These are phyloP conservation scores for Daedalea quercina DNA, from an alignment of 768 basidiomycete genomes.

Conservation along the genomic window DNA sequence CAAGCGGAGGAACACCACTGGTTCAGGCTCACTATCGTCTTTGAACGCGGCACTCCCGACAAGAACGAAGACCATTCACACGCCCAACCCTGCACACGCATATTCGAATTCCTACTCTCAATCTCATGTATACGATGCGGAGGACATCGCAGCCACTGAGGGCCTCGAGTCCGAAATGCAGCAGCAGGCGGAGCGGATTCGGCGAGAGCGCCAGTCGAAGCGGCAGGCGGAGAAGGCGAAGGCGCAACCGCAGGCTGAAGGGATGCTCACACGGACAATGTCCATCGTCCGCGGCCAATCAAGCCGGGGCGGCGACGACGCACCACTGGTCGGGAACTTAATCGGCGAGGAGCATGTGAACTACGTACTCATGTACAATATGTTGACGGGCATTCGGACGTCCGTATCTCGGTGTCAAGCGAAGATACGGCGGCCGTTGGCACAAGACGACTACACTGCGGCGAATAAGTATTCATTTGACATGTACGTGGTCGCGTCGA, in stretches of 20 bases:
- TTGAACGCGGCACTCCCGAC: constrained; percentile 13
- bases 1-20: constrained; percentile 65
- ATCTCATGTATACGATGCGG: constrained; percentile 19
- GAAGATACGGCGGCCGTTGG: constrained; percentile 82
- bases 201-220: constrained; percentile 70
- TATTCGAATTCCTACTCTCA: constrained; percentile 26
- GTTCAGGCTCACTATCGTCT: constrained; percentile 29
- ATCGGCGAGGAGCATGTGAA: constrained; percentile 99
- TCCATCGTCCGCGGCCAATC: constrained; percentile 19
- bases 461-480: constrained; percentile 96
- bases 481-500: constrained; percentile 52
- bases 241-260: constrained; percentile 52
- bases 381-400: constrained; percentile 97
- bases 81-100: constrained; percentile 5
- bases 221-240: constrained; percentile 62
- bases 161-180: constrained; percentile 79
- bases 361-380: constrained; percentile 99
- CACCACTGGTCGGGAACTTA: constrained; percentile 83
- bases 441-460: constrained; percentile 80
- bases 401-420: constrained; percentile 96
- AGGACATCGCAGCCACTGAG: constrained; percentile 35
- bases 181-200: constrained; percentile 82
- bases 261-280: constrained; percentile 35
- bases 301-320: constrained; percentile 39
- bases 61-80: constrained; percentile 16